Evolutionary conservation across 805 yeast species (phyloP), one percentile per base, ranked within the genome.

Genomic region (Saturnispora serradocipensis): DNA sequence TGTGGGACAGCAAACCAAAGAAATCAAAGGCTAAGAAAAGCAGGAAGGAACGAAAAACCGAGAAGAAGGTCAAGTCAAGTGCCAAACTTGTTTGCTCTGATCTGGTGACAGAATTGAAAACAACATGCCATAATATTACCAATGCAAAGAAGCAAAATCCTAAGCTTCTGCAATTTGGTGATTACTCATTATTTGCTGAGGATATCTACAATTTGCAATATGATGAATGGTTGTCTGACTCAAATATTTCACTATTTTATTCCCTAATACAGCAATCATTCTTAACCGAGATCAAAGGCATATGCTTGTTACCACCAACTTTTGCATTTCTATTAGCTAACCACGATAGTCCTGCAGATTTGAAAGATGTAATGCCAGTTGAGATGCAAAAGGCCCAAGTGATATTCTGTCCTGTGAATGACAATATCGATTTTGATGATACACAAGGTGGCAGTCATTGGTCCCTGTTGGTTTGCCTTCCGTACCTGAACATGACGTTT

Each of bases 161-260:
- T 38, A 68, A 69, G 54, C 57, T 77, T 3, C 61, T 77, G 25
- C 80, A 79, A 54, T 78, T 73, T 58, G 75, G 76, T 50, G 83
- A 82, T 54, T 73, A 81, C 8, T 74, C 84, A 0, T 65, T 84
- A 2, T 80, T 80, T 58, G 70, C 72, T 50, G 77, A 76, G 22
- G 93, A 86, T 60, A 56, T 84, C 9, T 70, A 67, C 44, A 81
- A 78, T 57, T 64, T 86, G 15, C 67, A 72, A 48, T 81, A 82
- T 18, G 85, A 77, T 35, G 84, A 83, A 60, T 86, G 93, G 91
- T 67, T 86, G 30, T 82, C 81, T 58, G 91, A 85, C 60, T 82
- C 82, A 59, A 79, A 83, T 57, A 74, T 86, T 38, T 70, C 84
- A 0, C 77, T 84, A 50, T 65, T 82, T 18, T 86, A 73, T 63